Base-by-base conservation (phyloP, 768 basidiomycete species). In the Ramaria sp. region DNA sequence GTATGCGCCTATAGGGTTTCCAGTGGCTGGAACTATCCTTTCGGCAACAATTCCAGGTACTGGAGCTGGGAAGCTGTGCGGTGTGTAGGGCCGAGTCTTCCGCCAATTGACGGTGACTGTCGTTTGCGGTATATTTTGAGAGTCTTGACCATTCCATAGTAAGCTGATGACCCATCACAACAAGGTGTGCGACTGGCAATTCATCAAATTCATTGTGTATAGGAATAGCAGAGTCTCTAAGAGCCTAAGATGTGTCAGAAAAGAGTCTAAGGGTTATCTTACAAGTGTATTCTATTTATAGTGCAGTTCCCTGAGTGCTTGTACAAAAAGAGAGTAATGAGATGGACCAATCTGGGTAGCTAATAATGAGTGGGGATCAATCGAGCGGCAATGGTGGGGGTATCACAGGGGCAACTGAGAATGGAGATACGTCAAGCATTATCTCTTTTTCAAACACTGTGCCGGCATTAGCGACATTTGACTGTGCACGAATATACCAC, bases 91-190 rank as follows among this genome's bases (percentile, higher is more conserved):
- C 73, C 8, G 82, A 67, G 43, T 71, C 73, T 51, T 78, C 70
- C 2, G 74, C 74, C 25, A 85, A 67, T n/a, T 75, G 58, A 9
- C 69, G 66, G 61, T 85, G 86, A 0, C 78, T 86, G 49, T 76
- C 69, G 55, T 86, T 82, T 3, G 72, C 70, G 5, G 80, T 82
- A 62, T 78, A 71, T 54, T 78, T 67, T 39, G 79, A 76, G 44
- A 79, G 64, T 5, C 71, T 75, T 50, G 63, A n/a, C 43, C 57
- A 61, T 54, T 57, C 54, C 22, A 55, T 50, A 1, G 25, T 57
- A 13, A 48, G 27, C 43, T 3, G 27, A 28, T 39, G 32, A 52
- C 34, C n/a, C n/a, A 18, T 27, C 16, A 50, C 25, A 13, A 5
- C 2, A 25, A 18, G 16, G 16, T 30, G 10, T n/a, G 37, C 9